Percentiles rank a stretch among this genome's conserved stretches.
Conservation (phyloP, 2,329 filamentous ascomycete species). For the Aspergillus intermedius region DNA sequence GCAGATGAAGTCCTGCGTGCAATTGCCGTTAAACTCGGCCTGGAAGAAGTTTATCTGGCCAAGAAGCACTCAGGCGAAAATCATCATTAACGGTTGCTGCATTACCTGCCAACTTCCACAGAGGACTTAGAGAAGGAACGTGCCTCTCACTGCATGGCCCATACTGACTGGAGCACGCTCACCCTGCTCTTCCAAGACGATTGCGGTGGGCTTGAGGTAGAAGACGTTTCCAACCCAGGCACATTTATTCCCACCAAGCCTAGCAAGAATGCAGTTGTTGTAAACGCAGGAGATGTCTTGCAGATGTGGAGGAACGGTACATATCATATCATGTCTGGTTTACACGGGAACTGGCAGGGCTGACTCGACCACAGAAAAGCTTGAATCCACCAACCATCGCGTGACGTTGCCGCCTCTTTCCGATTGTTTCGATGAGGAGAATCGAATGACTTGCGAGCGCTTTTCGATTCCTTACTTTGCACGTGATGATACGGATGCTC, state of each 20-base stretch:
- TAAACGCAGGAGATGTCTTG: slow-evolving; percentile 48
- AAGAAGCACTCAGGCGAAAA: slow-evolving; percentile 49
- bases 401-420: slow-evolving; percentile 42
- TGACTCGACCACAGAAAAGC: slow-evolving; percentile 31
- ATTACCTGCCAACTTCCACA: slow-evolving; percentile 49
- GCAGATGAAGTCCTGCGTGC: slow-evolving; percentile 42
- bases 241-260: slow-evolving; percentile 38
- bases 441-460: slow-evolving; percentile 44
- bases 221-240: slow-evolving; percentile 35
- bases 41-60: slow-evolving; percentile 41
- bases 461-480: slow-evolving; percentile 59
- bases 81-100: slow-evolving; percentile 55
- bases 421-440: slow-evolving; percentile 32
- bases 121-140: slow-evolving; percentile 38
- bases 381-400: slow-evolving; percentile 50
- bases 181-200: slow-evolving; percentile 52
- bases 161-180: slow-evolving; percentile 49
- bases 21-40: slow-evolving; percentile 43
- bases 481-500: slow-evolving; percentile 42
- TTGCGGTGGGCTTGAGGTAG: slow-evolving; percentile 47
- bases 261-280: slow-evolving; percentile 34
- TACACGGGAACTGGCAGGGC: neutral
- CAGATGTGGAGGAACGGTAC: slow-evolving; percentile 47
- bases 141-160: slow-evolving; percentile 46
- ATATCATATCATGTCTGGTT: slow-evolving; percentile 2